Base-by-base conservation (phyloP, 1,139 yeast genomes). In the Yamadazyma dushanensis region DNA sequence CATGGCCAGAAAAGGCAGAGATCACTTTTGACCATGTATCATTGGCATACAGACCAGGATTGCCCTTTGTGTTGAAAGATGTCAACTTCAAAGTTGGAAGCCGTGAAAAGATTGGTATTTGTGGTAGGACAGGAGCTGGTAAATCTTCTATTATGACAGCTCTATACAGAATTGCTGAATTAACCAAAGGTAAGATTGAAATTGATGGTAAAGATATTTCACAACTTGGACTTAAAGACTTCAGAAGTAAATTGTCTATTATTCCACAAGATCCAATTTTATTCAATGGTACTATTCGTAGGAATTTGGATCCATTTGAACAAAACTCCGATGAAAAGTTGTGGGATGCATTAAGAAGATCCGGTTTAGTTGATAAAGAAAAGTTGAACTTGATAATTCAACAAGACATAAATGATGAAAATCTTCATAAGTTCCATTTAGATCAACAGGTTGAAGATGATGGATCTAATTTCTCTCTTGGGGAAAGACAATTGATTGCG, bases 261-360 rank as follows among this genome's bases (percentile, higher is more conserved):
- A 89, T 88, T 56, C 96, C 96, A 7, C 96, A 89, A 61, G 97
- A 89, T 54, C 95, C 96, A 19, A 86, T 94, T 0, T 63, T 89
- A 50, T 89, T 89, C 59, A 71, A 84, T 7, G 96, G 96, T 36
- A 83, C 94, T 0, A 71, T 89, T 36, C 75, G 88, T 50, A 70
- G 81, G 16, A 89, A 89, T 53, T 66, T 89, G 54, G 96, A 89
- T 60, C 89, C 94, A 33, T 63, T 62, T 37, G 50, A 50, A 19
- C 54, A 57, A 35, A 53, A 54, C 38, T 31, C 54, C 3, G 70
- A 65, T 44, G 56, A 49, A n/a, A 44, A 45, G 27, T 51, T 64
- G 33, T 57, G 66, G 64, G 54, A 52, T 35, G 53, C 62, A 2
- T 50, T 61, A 35, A 46, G 52, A 37, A 54, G 59, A 40, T 50